Evolutionary conservation across 306 rosid genomes (phyloP).

Genomic region (Datisca glomerata): DNA sequence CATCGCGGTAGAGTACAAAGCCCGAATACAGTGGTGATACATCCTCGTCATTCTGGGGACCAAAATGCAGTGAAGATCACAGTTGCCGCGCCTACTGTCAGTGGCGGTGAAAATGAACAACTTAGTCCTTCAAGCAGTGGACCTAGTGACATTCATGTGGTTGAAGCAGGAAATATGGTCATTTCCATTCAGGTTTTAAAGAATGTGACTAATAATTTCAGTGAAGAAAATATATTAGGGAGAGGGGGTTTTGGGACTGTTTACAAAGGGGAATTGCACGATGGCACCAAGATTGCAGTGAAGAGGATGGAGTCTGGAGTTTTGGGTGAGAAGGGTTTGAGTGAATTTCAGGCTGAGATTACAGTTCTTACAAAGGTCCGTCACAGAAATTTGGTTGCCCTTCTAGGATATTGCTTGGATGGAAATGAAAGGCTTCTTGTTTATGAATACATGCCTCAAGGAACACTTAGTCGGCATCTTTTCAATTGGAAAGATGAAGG

Average conservation of each 20-base stretch:
- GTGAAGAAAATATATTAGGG: conserved; percentile 51
- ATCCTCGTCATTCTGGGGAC: conserved; percentile 35
- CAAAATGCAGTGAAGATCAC: conserved; percentile 28
- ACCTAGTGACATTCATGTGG: conserved; percentile 29
- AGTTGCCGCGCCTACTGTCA: conserved; percentile 12
- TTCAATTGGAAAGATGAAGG: conserved; percentile 47
- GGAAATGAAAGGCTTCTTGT: conserved; percentile 83
- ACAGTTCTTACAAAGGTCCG: conserved; percentile 78
- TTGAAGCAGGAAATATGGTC: conserved; percentile 47
- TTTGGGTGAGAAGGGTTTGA: conserved; percentile 46
- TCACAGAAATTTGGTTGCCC: conserved; percentile 74
- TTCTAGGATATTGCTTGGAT: conserved; percentile 87
- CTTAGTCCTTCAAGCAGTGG: conserved; percentile 21
- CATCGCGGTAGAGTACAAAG: conserved; percentile 15
- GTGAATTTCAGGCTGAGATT: conserved; percentile 74
- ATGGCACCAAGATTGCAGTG: conserved; percentile 87
- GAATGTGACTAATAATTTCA: conserved; percentile 59
- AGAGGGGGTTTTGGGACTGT: conserved; percentile 83
- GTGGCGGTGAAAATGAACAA: conserved; percentile 11
- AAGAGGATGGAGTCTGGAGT: conserved; percentile 78
- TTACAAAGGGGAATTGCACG: conserved; percentile 75
- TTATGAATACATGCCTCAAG: conserved; percentile 82
- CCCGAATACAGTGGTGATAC: conserved; percentile 16
- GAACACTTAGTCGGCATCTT: conserved; percentile 53
- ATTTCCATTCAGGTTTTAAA: conserved; percentile 63